Conservation (phyloP, 441 rosid genomes). For the Pelargonium cotyledonis region DNA sequence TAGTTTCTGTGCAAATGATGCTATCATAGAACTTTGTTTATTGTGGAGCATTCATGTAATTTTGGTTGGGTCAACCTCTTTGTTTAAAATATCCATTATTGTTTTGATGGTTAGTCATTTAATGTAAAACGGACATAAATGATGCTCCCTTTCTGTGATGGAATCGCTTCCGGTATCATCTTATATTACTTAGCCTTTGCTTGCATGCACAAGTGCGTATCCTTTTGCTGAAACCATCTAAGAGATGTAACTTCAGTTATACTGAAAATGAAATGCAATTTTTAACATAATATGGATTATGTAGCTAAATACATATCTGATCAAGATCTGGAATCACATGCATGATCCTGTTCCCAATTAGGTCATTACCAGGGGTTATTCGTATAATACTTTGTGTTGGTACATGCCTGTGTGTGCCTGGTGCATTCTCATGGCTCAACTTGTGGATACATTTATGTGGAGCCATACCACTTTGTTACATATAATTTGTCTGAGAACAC, state of each 20-base stretch:
- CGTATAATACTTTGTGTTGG: not conserved
- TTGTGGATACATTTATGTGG: not conserved
- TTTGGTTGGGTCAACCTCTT: not conserved
- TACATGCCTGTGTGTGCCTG: not conserved
- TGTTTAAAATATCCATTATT: not conserved
- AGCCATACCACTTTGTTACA: not conserved
- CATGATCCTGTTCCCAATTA: not conserved
- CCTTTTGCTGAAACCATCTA: not conserved
- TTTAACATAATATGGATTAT: not conserved
- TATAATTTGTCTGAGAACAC: not conserved
- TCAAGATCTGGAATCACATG: not conserved
- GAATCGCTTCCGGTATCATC: too few relatives aligned
- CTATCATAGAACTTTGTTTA: not conserved
- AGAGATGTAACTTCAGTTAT: not conserved
- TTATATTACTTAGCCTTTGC: too few relatives aligned
- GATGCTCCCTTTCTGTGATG: not conserved
- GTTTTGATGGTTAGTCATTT: not conserved
- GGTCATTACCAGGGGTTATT: not conserved
- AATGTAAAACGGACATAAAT: not conserved
- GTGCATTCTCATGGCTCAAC: not conserved
- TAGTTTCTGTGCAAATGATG: constrained; percentile 4
- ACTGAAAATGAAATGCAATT: not conserved
- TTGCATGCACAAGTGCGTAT: not conserved
- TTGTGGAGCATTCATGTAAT: not conserved
- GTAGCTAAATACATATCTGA: not conserved